Percentiles rank a stretch among this genome's conserved stretches.
Evolutionary conservation across 495 filamentous ascomycete species (phyloP).

Genomic region (Penicillium malachiteum): DNA sequence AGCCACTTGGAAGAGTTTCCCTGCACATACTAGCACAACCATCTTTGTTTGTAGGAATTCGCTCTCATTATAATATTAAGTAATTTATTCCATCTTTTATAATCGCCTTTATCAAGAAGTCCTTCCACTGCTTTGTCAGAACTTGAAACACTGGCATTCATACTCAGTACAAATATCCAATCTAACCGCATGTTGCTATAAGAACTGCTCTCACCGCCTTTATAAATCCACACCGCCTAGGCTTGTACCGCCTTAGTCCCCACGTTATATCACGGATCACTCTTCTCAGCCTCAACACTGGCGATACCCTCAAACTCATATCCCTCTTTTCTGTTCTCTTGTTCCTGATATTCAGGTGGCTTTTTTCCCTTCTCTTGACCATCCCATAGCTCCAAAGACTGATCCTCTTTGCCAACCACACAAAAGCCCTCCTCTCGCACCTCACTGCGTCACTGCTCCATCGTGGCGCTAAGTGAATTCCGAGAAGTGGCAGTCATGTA

Average conservation of each 20-base stretch:
- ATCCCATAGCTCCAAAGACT: not conserved
- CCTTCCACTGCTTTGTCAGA: too few species aligned
- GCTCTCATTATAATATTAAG: too few species aligned
- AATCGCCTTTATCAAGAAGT: too few species aligned
- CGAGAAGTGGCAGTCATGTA: not conserved
- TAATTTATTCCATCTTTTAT: too few species aligned
- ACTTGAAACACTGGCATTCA: too few species aligned
- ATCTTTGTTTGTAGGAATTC: too few species aligned
- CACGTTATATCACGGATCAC: not conserved
- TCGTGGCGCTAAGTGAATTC: conserved; percentile 22
- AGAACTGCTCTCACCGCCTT: not conserved
- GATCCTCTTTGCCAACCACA: not conserved
- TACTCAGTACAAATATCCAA: not conserved
- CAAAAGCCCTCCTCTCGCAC: not conserved
- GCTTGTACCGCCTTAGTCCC: not conserved
- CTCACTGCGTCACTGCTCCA: conserved; percentile 6
- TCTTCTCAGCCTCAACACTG: not conserved
- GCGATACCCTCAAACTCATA: conserved; percentile 17
- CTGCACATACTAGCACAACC: too few species aligned
- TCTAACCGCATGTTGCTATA: not conserved
- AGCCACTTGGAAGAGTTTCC: too few species aligned
- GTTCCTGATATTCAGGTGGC: conserved; percentile 2
- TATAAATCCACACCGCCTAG: too few species aligned
- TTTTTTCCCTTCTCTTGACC: not conserved
- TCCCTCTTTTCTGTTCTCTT: conserved; percentile 4